Conservation (phyloP, 1,284 basidiomycete genomes). For the Ceratobasidium sp. region DNA sequence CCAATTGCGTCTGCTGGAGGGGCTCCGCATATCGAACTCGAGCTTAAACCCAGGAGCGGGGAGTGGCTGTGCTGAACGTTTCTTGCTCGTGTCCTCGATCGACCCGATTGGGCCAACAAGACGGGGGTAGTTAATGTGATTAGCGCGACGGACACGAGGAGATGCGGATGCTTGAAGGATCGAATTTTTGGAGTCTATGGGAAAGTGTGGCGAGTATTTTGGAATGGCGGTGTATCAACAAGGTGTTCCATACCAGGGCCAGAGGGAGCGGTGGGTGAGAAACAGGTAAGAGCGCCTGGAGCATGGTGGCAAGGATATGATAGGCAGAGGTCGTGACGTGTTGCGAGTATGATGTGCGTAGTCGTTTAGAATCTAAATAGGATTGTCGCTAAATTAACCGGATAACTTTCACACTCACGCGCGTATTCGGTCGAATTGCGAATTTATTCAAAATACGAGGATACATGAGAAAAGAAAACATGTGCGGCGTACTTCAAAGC, state of each 20-base stretch:
- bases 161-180: neutral
- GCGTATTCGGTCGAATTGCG: neutral
- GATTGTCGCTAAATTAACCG: slow-evolving; percentile 1
- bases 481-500: neutral
- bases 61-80: slow-evolving; percentile 3
- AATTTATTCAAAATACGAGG: neutral
- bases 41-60: slow-evolving; percentile 1
- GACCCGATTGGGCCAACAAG: slow-evolving; percentile 16
- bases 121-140: slow-evolving; percentile 15
- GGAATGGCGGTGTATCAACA: neutral
- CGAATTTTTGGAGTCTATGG: neutral
- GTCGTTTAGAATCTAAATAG: neutral
- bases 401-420: neutral
- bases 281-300: neutral
- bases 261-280: no score
- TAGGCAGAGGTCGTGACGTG: neutral
- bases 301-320: neutral
- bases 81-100: neutral
- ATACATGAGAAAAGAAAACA: neutral
- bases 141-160: neutral
- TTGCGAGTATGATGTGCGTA: neutral
- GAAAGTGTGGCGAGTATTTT: neutral
- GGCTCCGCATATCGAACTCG: neutral
- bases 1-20: neutral
- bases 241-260: no score